A percentile compares a stretch with the other conserved stretches of the same genome.
phyloP scores from a whole-genome alignment of 2,329 filamentous ascomycete genomes.

The Ophiocordyceps australis region DNA sequence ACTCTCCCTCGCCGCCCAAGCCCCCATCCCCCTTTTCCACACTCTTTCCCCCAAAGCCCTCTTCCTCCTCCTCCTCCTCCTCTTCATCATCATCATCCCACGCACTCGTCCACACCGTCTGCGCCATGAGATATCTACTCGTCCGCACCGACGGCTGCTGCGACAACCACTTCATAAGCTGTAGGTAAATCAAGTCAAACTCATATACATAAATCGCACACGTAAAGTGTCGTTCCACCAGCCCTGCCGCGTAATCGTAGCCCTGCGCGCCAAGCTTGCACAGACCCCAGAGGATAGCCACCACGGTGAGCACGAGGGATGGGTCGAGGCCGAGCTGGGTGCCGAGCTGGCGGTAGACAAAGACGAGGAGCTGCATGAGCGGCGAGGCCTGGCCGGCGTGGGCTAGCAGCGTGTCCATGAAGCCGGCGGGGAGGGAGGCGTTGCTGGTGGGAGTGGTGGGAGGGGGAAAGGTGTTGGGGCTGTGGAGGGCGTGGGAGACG shows the following conservation, averaged over 20 bases:
- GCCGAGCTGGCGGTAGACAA: conserved; percentile 26
- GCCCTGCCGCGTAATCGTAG: conserved; percentile 12
- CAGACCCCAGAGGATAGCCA: conserved; percentile 28
- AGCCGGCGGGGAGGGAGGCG: conserved; percentile 9
- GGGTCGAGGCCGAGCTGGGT: conserved; percentile 28
- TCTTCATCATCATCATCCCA: conserved; percentile 37
- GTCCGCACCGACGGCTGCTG: conserved; percentile 29
- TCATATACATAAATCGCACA: conserved; percentile 32
- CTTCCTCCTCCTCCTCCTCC: conserved; percentile 10
- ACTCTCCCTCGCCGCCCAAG: conserved; percentile 13
- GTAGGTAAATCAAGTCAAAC: conserved; percentile 37
- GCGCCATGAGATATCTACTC: conserved; percentile 33
- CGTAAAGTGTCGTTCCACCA: conserved; percentile 27
- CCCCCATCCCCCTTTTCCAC: not conserved
- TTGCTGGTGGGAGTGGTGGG: conserved; percentile 4
- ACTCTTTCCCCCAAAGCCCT: not conserved
- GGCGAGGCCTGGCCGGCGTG: conserved; percentile 24
- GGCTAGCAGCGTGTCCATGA: conserved; percentile 25
- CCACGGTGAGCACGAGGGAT: conserved; percentile 22
- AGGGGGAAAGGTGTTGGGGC: conserved; percentile 2
- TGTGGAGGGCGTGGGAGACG: conserved; percentile 5
- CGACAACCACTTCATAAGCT: conserved; percentile 40
- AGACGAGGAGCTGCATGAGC: conserved; percentile 20
- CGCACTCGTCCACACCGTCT: conserved; percentile 33
- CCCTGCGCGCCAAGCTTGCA: conserved; percentile 17